Conservation (phyloP, 2,329 filamentous ascomycete species). For the Colletotrichum musae region DNA sequence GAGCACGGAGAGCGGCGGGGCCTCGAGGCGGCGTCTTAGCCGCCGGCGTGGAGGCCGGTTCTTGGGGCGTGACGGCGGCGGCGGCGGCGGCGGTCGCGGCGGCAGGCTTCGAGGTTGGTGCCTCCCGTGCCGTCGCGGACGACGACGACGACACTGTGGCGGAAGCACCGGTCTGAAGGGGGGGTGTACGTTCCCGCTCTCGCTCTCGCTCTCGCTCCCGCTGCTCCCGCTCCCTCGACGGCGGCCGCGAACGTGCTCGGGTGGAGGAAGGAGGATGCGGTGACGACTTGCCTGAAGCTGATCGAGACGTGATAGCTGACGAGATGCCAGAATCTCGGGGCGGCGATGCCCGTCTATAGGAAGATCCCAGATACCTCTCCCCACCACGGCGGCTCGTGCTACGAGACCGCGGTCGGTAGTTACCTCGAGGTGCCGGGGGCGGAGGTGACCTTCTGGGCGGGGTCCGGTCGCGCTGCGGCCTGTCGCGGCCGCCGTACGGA, state of each 20-base stretch:
- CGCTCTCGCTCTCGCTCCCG: conserved; percentile 25
- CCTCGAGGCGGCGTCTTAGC: conserved; percentile 67
- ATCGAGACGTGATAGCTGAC: conserved; percentile 65
- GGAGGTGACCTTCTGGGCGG: conserved; percentile 57
- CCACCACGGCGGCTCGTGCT: conserved; percentile 64
- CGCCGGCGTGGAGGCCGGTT: conserved; percentile 45
- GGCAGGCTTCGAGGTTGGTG: conserved; percentile 37
- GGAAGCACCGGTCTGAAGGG: conserved; percentile 40
- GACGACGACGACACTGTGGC: conserved; percentile 37
- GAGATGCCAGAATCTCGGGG: conserved; percentile 64
- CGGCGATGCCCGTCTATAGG: conserved; percentile 64
- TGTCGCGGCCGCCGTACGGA: conserved; percentile 64
- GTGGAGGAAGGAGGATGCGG: conserved; percentile 62
- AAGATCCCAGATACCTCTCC: conserved; percentile 53
- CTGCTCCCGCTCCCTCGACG: conserved; percentile 56
- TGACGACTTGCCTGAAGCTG: conserved; percentile 66
- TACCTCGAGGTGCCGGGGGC: conserved; percentile 55
- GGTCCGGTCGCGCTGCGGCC: conserved; percentile 54
- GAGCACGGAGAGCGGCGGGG: conserved; percentile 66
- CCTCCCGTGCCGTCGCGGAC: conserved; percentile 47
- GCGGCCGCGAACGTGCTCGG: conserved; percentile 62
- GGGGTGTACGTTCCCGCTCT: conserved; percentile 34
- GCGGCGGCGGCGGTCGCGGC: conserved; percentile 41
- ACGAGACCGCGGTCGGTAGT: conserved; percentile 69
- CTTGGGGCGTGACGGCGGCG: conserved; percentile 44